Conservation (phyloP, 371 early-diverging fungal species). For the Mucor mucedo region DNA sequence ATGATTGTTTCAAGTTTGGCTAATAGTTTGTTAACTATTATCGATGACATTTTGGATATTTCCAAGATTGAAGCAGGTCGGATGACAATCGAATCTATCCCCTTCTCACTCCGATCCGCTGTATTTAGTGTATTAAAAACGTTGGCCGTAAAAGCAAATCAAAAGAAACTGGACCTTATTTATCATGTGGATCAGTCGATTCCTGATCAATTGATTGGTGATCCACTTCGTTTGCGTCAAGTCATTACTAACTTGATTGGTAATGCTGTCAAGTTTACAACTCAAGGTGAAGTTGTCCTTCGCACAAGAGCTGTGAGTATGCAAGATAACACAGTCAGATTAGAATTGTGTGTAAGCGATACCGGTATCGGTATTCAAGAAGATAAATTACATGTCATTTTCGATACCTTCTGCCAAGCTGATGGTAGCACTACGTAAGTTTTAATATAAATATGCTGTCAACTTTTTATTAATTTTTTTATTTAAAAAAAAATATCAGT, state of each 20-base stretch:
- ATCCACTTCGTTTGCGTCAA: constrained; percentile 77
- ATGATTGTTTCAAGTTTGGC: constrained; percentile 73
- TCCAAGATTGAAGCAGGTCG: constrained; percentile 86
- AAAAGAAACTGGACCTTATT: constrained; percentile 68
- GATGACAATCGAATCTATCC: constrained; percentile 71
- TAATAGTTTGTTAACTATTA: constrained; percentile 71
- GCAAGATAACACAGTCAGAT: constrained; percentile 44
- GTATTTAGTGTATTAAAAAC: constrained; percentile 71
- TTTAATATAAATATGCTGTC: neutral
- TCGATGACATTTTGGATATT: constrained; percentile 84
- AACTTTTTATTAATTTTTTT: neutral
- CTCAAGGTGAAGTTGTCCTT: constrained; percentile 68
- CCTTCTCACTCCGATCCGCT: constrained; percentile 68
- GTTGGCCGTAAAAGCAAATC: constrained; percentile 68
- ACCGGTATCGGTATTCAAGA: constrained; percentile 87
- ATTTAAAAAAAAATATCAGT: constrained; percentile 12
- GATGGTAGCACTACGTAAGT: constrained; percentile 78
- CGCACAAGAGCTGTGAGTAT: constrained; percentile 43
- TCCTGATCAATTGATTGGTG: constrained; percentile 75
- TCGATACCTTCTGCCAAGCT: constrained; percentile 85
- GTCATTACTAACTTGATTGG: constrained; percentile 83
- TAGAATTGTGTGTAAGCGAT: constrained; percentile 78
- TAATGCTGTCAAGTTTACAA: constrained; percentile 87
- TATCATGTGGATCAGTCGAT: constrained; percentile 69
- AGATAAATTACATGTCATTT: constrained; percentile 74